phyloP scores from a whole-genome alignment of 2,329 filamentous ascomycete genomes.

The Talaromyces atroroseus region DNA sequence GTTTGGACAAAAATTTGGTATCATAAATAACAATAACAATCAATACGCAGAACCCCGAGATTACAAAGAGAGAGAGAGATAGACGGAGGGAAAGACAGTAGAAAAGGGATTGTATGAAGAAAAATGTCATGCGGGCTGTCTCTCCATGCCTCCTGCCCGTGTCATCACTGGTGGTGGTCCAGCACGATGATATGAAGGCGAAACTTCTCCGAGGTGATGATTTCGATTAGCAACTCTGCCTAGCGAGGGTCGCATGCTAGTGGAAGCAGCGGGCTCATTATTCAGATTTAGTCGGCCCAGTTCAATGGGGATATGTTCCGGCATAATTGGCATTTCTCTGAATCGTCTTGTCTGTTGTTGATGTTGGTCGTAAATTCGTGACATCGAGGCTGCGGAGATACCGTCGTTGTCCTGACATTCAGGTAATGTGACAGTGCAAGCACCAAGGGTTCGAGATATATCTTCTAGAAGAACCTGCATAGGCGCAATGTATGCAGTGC shows the following conservation, averaged over 20 bases:
- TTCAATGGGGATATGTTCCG: conserved; percentile 25
- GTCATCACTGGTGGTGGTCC: conserved; percentile 22
- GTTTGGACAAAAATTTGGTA: not conserved
- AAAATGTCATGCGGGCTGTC: conserved; percentile 30
- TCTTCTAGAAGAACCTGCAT: conserved; percentile 89
- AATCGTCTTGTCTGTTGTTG: conserved; percentile 11
- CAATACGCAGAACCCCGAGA: not conserved
- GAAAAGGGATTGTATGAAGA: not conserved
- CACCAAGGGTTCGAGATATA: conserved; percentile 72
- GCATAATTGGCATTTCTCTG: conserved; percentile 17
- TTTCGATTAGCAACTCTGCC: conserved; percentile 16
- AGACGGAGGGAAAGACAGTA: not conserved
- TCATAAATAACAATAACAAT: not conserved
- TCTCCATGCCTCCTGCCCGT: conserved; percentile 32
- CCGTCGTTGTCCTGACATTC: conserved; percentile 35
- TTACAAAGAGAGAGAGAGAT: not conserved
- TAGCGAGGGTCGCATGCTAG: conserved; percentile 6
- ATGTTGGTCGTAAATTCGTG: conserved; percentile 18
- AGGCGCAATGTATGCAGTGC: conserved; percentile 84
- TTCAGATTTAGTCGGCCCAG: conserved; percentile 20
- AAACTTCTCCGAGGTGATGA: conserved; percentile 18
- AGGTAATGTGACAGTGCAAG: conserved; percentile 64
- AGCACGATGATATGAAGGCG: conserved; percentile 24
- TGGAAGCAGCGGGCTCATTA: conserved; percentile 2
- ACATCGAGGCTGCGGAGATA: conserved; percentile 17